Evolutionary conservation across 805 yeast species (phyloP).

Genomic region (Hanseniaspora taiwanica): DNA sequence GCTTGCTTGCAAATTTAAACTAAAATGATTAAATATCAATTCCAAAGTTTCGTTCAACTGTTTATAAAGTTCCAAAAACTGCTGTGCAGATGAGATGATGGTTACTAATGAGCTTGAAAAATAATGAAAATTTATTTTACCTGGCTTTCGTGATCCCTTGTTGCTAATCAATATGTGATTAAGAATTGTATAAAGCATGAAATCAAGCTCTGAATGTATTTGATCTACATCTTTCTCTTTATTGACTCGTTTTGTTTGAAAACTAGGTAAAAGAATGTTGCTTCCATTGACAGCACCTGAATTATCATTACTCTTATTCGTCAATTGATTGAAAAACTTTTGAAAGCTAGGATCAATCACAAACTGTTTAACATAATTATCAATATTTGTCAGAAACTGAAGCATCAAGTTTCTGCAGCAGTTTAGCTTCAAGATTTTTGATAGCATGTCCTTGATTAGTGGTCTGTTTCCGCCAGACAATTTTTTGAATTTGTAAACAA

Average conservation of each 20-base stretch:
- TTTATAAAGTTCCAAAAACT: conserved; percentile 26
- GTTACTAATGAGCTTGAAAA: conserved; percentile 31
- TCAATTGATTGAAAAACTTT: conserved; percentile 22
- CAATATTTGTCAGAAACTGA: conserved; percentile 22
- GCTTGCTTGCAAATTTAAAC: conserved; percentile 13
- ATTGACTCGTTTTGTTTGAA: not conserved
- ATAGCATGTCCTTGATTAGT: conserved; percentile 16
- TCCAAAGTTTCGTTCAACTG: conserved; percentile 26
- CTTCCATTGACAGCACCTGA: conserved; percentile 6
- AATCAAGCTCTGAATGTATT: conserved; percentile 17
- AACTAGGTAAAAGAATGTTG: not conserved
- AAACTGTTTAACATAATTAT: conserved; percentile 19
- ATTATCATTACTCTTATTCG: conserved; percentile 19
- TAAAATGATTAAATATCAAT: conserved; percentile 23
- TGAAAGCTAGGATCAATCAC: conserved; percentile 22
- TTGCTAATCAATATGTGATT: conserved; percentile 25
- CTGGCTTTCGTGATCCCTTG: conserved; percentile 16
- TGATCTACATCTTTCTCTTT: not conserved
- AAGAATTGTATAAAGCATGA: conserved; percentile 26
- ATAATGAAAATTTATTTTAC: conserved; percentile 25
- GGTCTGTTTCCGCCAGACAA: conserved; percentile 12
- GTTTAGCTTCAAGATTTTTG: conserved; percentile 19
- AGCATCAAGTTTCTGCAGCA: conserved; percentile 24
- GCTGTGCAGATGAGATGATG: conserved; percentile 25
- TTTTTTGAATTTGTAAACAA: conserved; percentile 20